A percentile compares a stretch with the other conserved stretches of the same genome.
phyloP scores from a whole-genome alignment of 768 basidiomycete genomes.

The Mycena belliarum region DNA sequence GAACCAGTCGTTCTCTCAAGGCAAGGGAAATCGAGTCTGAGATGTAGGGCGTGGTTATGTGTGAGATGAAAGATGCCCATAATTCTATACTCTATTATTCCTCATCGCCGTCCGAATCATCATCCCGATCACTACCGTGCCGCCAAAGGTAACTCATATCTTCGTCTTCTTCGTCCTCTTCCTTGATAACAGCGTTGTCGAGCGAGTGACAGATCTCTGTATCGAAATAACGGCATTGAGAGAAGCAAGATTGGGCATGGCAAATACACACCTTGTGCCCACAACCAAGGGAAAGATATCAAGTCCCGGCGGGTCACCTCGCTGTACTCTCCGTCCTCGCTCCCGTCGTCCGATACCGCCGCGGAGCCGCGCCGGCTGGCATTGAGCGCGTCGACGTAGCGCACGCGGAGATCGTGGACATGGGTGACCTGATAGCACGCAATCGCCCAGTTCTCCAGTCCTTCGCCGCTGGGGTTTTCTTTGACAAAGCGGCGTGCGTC shows the following conservation, averaged over 20 bases:
- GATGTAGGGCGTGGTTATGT: too few relatives aligned
- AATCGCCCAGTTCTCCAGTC: constrained; percentile 14
- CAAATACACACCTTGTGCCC: constrained; percentile 17
- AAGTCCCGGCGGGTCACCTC: constrained; percentile 15
- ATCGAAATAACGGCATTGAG: too few relatives aligned
- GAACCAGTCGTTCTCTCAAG: too few relatives aligned
- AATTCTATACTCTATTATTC: not conserved
- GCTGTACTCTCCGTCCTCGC: constrained; percentile 12
- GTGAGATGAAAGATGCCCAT: too few relatives aligned
- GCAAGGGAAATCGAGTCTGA: too few relatives aligned
- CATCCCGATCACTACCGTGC: not conserved
- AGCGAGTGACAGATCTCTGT: constrained; percentile 13
- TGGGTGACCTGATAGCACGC: constrained; percentile 21
- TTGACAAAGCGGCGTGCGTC: constrained; percentile 17
- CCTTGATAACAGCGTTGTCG: constrained; percentile 12
- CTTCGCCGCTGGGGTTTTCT: not conserved
- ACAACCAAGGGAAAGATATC: constrained; percentile 23
- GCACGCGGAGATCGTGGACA: not conserved
- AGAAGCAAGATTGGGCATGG: too few relatives aligned
- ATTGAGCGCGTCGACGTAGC: constrained; percentile 19
- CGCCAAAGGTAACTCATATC: constrained; percentile 3
- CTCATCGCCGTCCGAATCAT: constrained; percentile 6
- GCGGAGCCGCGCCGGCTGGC: constrained; percentile 15
- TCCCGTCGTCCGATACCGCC: constrained; percentile 11
- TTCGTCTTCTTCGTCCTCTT: constrained; percentile 19